These are phyloP conservation scores for Aspergillus eucalypticola DNA, from an alignment of 2,329 filamentous ascomycete genomes.

Conservation along the genomic window DNA sequence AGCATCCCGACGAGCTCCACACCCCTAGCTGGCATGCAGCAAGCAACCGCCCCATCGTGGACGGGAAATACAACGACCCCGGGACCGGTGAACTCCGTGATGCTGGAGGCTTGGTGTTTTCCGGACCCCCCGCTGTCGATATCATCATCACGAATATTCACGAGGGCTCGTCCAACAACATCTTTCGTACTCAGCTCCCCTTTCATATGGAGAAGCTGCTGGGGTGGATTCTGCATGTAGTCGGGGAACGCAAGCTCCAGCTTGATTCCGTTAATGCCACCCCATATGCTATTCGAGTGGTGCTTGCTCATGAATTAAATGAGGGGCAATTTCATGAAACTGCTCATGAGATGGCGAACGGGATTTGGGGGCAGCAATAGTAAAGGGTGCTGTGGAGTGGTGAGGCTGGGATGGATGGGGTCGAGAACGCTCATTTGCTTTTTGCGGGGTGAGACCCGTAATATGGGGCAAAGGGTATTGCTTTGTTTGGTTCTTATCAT, in stretches of 20 bases:
- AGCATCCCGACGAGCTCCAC: background rate
- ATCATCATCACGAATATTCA: background rate
- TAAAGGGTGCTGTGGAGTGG: too few species aligned
- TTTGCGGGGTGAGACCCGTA: too few species aligned
- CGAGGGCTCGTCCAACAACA: background rate
- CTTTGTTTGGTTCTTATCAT: too few species aligned
- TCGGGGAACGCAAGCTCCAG: background rate
- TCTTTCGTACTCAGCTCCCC: background rate
- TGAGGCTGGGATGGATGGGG: too few species aligned
- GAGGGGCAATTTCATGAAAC: background rate
- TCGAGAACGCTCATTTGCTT: too few species aligned
- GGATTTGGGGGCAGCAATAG: background rate
- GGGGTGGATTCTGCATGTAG: background rate
- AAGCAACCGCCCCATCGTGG: background rate
- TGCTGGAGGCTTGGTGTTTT: background rate
- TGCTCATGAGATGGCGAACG: background rate
- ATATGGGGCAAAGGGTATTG: too few species aligned
- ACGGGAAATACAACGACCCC: background rate
- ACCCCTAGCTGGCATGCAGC: background rate
- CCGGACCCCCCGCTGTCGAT: background rate
- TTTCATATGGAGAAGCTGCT: background rate
- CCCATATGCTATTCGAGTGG: background rate
- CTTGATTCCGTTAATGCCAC: background rate
- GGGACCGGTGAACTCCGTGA: background rate
- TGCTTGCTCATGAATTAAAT: background rate